Conservation (phyloP, 2,329 filamentous ascomycete genomes). For the Colletotrichum cuscutae region DNA sequence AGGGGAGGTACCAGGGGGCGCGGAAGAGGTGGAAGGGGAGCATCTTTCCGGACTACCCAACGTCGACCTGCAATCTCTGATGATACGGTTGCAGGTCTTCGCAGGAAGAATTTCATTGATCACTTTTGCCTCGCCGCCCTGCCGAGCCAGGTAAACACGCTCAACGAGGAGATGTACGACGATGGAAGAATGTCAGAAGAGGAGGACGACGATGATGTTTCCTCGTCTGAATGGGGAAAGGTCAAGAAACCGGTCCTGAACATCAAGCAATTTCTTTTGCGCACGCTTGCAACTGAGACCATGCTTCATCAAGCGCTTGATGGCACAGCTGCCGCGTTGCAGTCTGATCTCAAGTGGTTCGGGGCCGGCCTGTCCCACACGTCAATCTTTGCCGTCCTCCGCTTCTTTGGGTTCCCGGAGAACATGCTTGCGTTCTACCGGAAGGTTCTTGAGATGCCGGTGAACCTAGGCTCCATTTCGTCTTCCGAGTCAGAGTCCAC, state of each 20-base stretch:
- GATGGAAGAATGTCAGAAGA: constrained; percentile 26
- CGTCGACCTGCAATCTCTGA: not conserved
- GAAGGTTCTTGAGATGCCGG: constrained; percentile 67
- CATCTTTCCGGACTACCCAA: not conserved
- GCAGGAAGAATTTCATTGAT: not conserved
- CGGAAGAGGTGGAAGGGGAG: not conserved
- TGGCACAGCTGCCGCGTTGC: constrained; percentile 56
- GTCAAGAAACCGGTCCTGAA: constrained; percentile 43
- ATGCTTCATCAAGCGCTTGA: constrained; percentile 56
- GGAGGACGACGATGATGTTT: not conserved
- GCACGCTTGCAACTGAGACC: constrained; percentile 58
- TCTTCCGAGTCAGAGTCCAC: constrained; percentile 57
- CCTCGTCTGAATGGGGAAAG: constrained; percentile 13
- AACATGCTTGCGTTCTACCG: constrained; percentile 69
- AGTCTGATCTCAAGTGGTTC: constrained; percentile 58
- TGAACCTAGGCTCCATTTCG: constrained; percentile 55
- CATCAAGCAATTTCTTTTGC: constrained; percentile 60
- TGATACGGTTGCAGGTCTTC: not conserved
- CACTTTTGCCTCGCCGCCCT: not conserved
- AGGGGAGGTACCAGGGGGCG: too few species aligned
- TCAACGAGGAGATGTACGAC: not conserved
- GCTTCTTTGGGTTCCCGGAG: constrained; percentile 67
- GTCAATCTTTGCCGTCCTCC: constrained; percentile 66
- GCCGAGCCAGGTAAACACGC: not conserved
- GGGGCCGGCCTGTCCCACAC: constrained; percentile 61